Evolutionary conservation across 805 yeast genomes (phyloP), one percentile per base, ranked within the genome.

Genomic region (Priceomyces carsonii): DNA sequence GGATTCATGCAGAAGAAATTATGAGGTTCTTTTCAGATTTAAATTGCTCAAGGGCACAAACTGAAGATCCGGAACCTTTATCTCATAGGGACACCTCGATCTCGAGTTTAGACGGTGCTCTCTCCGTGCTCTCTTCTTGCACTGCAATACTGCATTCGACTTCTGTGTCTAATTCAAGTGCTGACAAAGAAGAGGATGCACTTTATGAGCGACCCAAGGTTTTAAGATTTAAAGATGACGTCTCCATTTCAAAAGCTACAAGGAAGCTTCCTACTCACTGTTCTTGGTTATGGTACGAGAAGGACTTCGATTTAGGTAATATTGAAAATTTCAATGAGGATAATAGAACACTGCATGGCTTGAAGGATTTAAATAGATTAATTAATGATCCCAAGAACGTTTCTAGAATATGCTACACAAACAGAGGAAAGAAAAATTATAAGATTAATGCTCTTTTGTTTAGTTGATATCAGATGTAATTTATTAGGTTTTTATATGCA

Each of bases 261-360:
- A 42, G 35, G 12, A n/a, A 24, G 18, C 14, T n/a, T 16, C 25
- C 35, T 6, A 25, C 25, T 19, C 49, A 48, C 29, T 48, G 37
- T 35, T 47, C 59, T 10, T 61, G 68, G 68, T 39, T 61, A 5
- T 53, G 59, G 57, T 60, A 54, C 40, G 66, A 60, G 13, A 47
- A 45, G 28, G 68, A 61, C 36, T 47, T 43, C 24, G 51, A 52
- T 20, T 42, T 53, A 20, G 25, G 34, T 46, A 38, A 48, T 26
- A 29, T 40, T 26, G 52, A 50, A 6, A 43, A 40, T 22, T 38
- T 45, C 8, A 53, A 46, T 26, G 51, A 42, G 12, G 34, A 31
- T 10, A 10, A 12, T 6, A 16, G 24, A 21, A 47, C 46, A 13
- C 26, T 36, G 18, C 61, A 57, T 38, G 43, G 47, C 18, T 44